A percentile compares a stretch with the other conserved stretches of the same genome.
Conservation (phyloP, 2,329 filamentous ascomycete genomes). For the Alternaria ventricosa region DNA sequence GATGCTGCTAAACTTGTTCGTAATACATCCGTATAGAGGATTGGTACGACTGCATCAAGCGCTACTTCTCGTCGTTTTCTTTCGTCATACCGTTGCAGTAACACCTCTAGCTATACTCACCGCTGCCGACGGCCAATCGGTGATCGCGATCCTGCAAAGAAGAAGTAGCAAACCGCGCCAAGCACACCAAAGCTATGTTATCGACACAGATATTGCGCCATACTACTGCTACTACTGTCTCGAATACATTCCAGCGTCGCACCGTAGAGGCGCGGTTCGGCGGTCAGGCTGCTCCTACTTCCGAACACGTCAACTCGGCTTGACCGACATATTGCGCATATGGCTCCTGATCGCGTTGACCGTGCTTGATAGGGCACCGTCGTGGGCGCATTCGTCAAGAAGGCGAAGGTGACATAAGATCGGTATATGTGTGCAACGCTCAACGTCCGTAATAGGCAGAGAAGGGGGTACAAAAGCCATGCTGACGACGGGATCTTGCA, state of each 20-base stretch:
- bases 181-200: background rate
- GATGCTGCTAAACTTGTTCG: background rate
- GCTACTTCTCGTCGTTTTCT: conserved; percentile 1
- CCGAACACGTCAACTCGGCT: conserved; percentile 14
- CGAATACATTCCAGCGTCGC: conserved; percentile 3
- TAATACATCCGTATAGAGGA: conserved; percentile 2
- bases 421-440: conserved; percentile 8
- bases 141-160: background rate
- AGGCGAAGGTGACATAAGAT: conserved; percentile 5
- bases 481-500: conserved; percentile 21
- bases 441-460: conserved; percentile 3
- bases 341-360: background rate
- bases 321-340: conserved; percentile 10
- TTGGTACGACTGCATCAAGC: conserved; percentile 3
- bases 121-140: conserved; percentile 14
- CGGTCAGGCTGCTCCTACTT: conserved; percentile 4
- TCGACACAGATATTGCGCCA: conserved; percentile 9
- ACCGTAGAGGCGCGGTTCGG: conserved; percentile 7
- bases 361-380: conserved; percentile 6
- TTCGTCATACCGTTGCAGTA: conserved; percentile 24
- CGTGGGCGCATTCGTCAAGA: conserved; percentile 1
- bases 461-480: conserved; percentile 15
- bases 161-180: conserved; percentile 12
- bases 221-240: conserved; percentile 1
- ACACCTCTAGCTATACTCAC: conserved; percentile 16